Evolutionary conservation across 2,329 filamentous ascomycete genomes (phyloP).

Genomic region (Tricladium varicosporioides): DNA sequence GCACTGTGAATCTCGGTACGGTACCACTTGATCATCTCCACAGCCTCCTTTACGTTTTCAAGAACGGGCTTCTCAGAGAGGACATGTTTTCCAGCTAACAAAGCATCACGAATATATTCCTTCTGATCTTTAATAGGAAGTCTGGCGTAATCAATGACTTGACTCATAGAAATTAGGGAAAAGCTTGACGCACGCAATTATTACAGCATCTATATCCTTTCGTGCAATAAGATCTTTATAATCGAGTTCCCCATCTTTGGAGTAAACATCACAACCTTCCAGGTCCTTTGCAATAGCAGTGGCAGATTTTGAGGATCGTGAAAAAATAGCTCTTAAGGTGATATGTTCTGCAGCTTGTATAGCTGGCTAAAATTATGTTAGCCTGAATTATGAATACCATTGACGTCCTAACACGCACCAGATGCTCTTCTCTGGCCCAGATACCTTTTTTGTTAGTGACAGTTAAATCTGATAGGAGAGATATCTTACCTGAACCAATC

Average conservation of each 20-base stretch:
- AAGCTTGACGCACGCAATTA: not conserved
- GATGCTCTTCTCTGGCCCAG: not conserved
- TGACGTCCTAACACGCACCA: not conserved
- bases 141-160: not conserved
- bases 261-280: not conserved
- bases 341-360: not conserved
- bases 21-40: not conserved
- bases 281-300: not conserved
- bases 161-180: not conserved
- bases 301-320: not conserved
- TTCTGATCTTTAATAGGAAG: not conserved
- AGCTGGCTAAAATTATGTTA: not conserved
- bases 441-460: not conserved
- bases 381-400: not conserved
- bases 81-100: not conserved
- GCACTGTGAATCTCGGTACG: not conserved
- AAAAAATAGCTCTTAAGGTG: not conserved
- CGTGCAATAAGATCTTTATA: not conserved
- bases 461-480: not conserved
- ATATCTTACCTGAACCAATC: not conserved
- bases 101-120: not conserved
- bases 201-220: not conserved
- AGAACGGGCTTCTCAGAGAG: not conserved
- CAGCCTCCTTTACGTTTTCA: not conserved
- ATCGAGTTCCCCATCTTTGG: not conserved